Evolutionary conservation across 2,329 filamentous ascomycete species (phyloP), one percentile per base, ranked within the genome.

Genomic region (Aspergillus puulaauensis): DNA sequence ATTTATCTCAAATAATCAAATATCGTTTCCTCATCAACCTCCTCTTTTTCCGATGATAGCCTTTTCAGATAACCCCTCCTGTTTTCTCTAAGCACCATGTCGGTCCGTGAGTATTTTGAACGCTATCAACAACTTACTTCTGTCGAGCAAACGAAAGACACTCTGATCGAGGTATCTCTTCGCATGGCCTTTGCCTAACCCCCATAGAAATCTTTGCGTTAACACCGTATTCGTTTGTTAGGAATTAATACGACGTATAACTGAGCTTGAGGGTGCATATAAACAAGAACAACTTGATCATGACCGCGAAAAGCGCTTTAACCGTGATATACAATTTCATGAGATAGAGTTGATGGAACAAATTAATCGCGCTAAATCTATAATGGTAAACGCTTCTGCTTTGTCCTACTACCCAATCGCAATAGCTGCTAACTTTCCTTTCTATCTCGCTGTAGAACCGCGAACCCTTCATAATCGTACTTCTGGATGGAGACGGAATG

Each of bases 401-500:
- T 27, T 31, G 24, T 4, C 14, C 23, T 40, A 37, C 37, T 23
- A 11, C 35, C 43, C 31, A 21, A 31, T 27, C 47, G 11, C 51
- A 46, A 27, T 7, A 27, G 21, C 31, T 41, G 44, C 58, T 61
- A 48, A 62, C 56, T 33, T 24, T 40, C 48, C 31, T 24, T 53
- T 49, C 31, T 48, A 48, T 23, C 37, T 45, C 24, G 58, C 46
- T 63, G 27, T 62, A 81, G 79, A 77, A 81, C 52, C 78, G 79
- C 53, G 80, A 84, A 69, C 78, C 82, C 4, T 85, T 82, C 62
- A 74, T 85, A 41, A 68, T 83, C 15, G 74, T 83, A 33, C 72
- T 86, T 37, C 75, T 86, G 49, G 83, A 86, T 63, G 83, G 81
- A 41, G 81, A 84, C 61, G 80, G 78, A 45, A 79, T 83, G 70